Evolutionary conservation across 1,139 yeast genomes (phyloP).

Genomic region (Nematodospora anomalae): DNA sequence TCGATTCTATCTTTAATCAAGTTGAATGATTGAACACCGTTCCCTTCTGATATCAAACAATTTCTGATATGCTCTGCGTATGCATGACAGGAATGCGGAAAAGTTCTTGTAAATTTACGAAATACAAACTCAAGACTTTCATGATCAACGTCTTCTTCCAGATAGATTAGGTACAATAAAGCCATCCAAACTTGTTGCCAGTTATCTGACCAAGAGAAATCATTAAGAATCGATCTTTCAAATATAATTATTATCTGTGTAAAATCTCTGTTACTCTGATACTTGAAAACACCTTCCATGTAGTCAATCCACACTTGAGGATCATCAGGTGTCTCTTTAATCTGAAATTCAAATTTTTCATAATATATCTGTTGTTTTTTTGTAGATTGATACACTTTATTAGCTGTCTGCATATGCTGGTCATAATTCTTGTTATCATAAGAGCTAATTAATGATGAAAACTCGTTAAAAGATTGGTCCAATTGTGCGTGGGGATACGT

Average conservation of each 20-base stretch:
- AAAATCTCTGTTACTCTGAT: slow-evolving; percentile 14
- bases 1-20: slow-evolving; percentile 15
- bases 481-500: slow-evolving; percentile 43
- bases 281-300: slow-evolving; percentile 27
- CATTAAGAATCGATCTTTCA: slow-evolving; percentile 20
- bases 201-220: slow-evolving; percentile 11
- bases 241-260: slow-evolving; percentile 21
- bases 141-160: slow-evolving; percentile 5
- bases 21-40: slow-evolving; percentile 1
- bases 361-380: slow-evolving; percentile 26
- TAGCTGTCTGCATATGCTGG: slow-evolving; percentile 38
- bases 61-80: slow-evolving; percentile 34
- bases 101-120: slow-evolving; percentile 22
- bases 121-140: slow-evolving; percentile 17
- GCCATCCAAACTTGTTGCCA: slow-evolving; percentile 34
- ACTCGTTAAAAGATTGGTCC: slow-evolving; percentile 41
- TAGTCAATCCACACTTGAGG: slow-evolving; percentile 33
- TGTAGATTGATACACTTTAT: slow-evolving; percentile 32
- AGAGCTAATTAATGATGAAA: slow-evolving; percentile 44
- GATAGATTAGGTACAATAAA: slow-evolving; percentile 13
- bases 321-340: slow-evolving; percentile 19
- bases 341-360: slow-evolving; percentile 26
- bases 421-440: slow-evolving; percentile 34
- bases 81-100: slow-evolving; percentile 24
- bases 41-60: slow-evolving; percentile 8